These are phyloP conservation scores for Fusarium oligoseptatum DNA, from an alignment of 2,329 filamentous ascomycete genomes.

Conservation along the genomic window DNA sequence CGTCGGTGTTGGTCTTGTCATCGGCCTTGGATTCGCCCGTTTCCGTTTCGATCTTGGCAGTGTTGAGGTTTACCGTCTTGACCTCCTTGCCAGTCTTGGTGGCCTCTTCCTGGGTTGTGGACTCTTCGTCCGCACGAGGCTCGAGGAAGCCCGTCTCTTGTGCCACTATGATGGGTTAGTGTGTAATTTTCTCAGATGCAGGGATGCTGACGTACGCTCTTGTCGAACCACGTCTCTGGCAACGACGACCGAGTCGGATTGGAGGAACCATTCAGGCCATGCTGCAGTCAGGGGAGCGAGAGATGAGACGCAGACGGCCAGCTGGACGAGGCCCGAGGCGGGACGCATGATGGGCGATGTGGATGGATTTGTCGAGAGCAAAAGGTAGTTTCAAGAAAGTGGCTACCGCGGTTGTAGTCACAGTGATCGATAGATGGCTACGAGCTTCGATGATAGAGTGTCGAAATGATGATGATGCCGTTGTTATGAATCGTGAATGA, in stretches of 20 bases:
- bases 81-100: slow-evolving; percentile 42
- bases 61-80: slow-evolving; percentile 57
- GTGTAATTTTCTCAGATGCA: not conserved
- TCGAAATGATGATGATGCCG: slow-evolving; percentile 10
- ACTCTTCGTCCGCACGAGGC: slow-evolving; percentile 22
- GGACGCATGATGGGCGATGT: slow-evolving; percentile 61
- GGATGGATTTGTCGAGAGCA: slow-evolving; percentile 2
- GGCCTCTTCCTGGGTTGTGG: slow-evolving; percentile 16
- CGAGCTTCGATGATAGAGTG: slow-evolving; percentile 10
- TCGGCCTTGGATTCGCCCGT: slow-evolving; percentile 9
- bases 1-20: not conserved
- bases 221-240: slow-evolving; percentile 16
- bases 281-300: slow-evolving; percentile 65
- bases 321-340: slow-evolving; percentile 59
- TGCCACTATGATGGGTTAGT: slow-evolving; percentile 30
- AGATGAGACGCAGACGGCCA: slow-evolving; percentile 65
- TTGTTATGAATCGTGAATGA: not conserved
- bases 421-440: not conserved
- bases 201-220: slow-evolving; percentile 21
- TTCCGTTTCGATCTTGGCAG: slow-evolving; percentile 45
- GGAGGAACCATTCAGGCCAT: slow-evolving; percentile 70
- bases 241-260: slow-evolving; percentile 64
- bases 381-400: slow-evolving; percentile 1
- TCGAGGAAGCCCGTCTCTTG: slow-evolving; percentile 29
- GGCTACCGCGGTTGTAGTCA: not conserved